Evolutionary conservation across 2,329 filamentous ascomycete species (phyloP), one percentile per base, ranked within the genome.

Genomic region (Thielaviopsis euricoi): DNA sequence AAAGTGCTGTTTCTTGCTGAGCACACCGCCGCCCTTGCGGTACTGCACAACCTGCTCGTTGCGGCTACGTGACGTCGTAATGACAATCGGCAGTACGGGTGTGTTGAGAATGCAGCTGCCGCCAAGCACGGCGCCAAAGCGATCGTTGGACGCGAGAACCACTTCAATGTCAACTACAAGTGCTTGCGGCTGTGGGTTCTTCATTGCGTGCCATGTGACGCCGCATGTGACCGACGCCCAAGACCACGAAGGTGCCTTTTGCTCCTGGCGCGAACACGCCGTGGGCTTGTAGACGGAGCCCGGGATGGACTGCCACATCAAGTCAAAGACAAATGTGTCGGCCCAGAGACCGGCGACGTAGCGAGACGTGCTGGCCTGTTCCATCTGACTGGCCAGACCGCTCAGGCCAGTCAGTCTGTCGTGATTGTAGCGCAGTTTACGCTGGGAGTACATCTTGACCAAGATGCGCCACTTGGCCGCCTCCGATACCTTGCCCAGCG

Each of bases 321-420:
- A 19, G 26, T 60, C 58, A 52, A 57, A 60, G 9, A 60, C 58
- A 57, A 60, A 60, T 3, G 58, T 60, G 33, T 60, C 52, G 6
- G 52, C 55, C 67, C 67, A 69, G 21, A 69, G 46, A 0, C 67
- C 66, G 0, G 67, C 67, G 1, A 63, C 58, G 53, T 69, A 69
- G 9, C 63, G 53, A 15, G 64, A 64, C 0, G 57, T 56, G 5
- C 62, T 63, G 2, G 58, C 62, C 37, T 61, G 58, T 29, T 63
- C 63, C 37, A 68, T 52, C 3, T 61, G 57, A 4, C 60, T 62
- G 0, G 67, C 68, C 22, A 68, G 59, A 0, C 65, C 67, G 2
- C 66, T 67, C 43, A 69, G 64, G 1, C 65, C 67, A 0, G 66
- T 65, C 4, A 69, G 62, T 21, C 64, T 64, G 49, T 69, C 67